These are phyloP conservation scores for Arthroderma sp. DNA, from an alignment of 2,329 filamentous ascomycete species.

Conservation along the genomic window DNA sequence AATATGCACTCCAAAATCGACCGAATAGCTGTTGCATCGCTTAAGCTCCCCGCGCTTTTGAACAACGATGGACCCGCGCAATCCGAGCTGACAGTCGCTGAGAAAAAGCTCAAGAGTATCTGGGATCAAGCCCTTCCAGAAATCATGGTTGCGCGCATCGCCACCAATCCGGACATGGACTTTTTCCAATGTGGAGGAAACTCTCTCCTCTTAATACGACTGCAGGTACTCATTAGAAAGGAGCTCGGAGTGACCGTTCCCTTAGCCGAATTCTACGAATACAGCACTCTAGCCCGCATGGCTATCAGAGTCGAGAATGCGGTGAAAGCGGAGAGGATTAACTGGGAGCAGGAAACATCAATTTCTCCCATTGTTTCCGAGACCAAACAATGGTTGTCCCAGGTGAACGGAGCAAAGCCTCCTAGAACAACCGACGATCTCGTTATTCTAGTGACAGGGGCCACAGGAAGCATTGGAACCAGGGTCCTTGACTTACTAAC, in stretches of 20 bases:
- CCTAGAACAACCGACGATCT: too few relatives aligned
- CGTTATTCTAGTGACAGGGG: background rate
- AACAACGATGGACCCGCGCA: background rate
- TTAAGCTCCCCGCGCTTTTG: conserved; percentile 2
- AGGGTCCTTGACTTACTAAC: too few relatives aligned
- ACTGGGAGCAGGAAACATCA: background rate
- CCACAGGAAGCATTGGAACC: too few relatives aligned
- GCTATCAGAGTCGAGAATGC: background rate
- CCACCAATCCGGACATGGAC: background rate
- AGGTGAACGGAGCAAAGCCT: too few relatives aligned
- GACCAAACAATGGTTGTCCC: too few relatives aligned
- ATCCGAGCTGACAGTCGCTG: background rate
- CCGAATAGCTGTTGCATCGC: conserved; percentile 1
- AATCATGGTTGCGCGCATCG: too few relatives aligned
- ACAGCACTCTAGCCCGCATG: conserved; percentile 24
- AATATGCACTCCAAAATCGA: conserved; percentile 10
- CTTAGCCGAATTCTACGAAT: conserved; percentile 28
- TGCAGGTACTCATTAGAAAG: conserved; percentile 27
- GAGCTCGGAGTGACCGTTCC: conserved; percentile 23
- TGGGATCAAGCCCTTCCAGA: conserved; percentile 4
- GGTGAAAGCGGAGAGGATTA: background rate
- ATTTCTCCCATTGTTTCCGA: too few relatives aligned
- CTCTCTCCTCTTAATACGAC: conserved; percentile 20
- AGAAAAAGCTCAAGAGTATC: background rate
- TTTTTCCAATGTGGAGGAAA: conserved; percentile 23